Base-by-base conservation (phyloP, 2,329 filamentous ascomycete genomes). In the Hawksworthiomyces lignivorus region DNA sequence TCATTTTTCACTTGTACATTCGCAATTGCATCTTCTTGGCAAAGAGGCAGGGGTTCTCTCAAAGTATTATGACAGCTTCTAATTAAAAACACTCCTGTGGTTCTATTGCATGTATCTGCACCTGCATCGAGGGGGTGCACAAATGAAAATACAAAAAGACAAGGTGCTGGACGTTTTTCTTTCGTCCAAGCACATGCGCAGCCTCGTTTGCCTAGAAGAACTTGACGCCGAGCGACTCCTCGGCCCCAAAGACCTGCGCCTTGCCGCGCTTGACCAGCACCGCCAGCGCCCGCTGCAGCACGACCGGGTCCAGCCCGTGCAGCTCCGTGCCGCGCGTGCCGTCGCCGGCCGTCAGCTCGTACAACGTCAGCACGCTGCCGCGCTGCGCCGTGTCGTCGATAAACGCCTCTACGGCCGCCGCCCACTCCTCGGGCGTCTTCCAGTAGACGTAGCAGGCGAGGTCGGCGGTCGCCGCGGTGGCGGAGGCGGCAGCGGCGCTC, bases 371-470 rank as follows among this genome's bases (percentile, higher is more conserved):
- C 43, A 98, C 90, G 11, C 75, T 79, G 19, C 87, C 87, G 68
- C 84, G 90, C 70, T 96, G 89, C 4, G 80, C 92, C 47, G 88
- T 95, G 48, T 80, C 78, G 22, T 97, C 89, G 34, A 88, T 83
- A 80, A 87, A 97, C 32, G 69, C 75, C 60, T 84, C 83, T 31
- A 97, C 67, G 46, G 81, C 58, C 26, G 72, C 76, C 3, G 88
- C 92, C 90, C 92, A 98, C 66, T 97, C 90, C 57, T 94, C 87
- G 0, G 84, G 82, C 54, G 78, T 84, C 48, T 77, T 75, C 90
- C 90, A 97, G 66, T 81, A 94, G 3, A 96, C 67, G 72, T 82
- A 90, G 26, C 20, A 34, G 15, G 73, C 79, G 11, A 77, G 66
- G 31, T 77, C 72, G 30, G 69, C 70, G 30, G 70, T 63, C 12